These are phyloP conservation scores for Metschnikowia amazonensis DNA, from an alignment of 805 yeast species.

Conservation along the genomic window DNA sequence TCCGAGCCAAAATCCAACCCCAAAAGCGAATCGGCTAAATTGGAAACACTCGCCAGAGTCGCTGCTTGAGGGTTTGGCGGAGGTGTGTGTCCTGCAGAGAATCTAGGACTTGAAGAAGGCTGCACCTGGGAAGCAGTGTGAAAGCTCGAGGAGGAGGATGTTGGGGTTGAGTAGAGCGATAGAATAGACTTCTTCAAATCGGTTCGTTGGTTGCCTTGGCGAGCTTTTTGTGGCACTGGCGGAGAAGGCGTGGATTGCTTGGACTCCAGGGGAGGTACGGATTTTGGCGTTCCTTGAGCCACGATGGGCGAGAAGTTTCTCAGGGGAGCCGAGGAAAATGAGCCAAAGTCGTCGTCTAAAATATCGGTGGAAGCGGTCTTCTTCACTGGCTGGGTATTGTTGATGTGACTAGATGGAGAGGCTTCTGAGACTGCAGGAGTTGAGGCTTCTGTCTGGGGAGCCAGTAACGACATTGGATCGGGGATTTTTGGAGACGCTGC, in stretches of 20 bases:
- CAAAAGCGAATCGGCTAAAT: constrained; percentile 19
- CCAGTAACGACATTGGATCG: constrained; percentile 47
- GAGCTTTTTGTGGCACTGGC: constrained; percentile 12
- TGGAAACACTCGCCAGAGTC: constrained; percentile 8
- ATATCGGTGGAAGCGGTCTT: constrained; percentile 4
- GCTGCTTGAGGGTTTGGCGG: constrained; percentile 6
- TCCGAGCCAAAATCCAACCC: constrained; percentile 20
- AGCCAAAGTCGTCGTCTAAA: constrained; percentile 42
- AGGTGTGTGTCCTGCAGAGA: neutral
- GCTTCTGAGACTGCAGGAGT: constrained; percentile 1
- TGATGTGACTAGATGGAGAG: neutral
- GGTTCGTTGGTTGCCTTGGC: constrained; percentile 8
- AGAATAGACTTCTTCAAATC: constrained; percentile 90
- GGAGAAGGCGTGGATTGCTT: constrained; percentile 12
- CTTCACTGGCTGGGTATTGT: neutral
- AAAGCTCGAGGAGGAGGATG: constrained; percentile 42
- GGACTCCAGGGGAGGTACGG: constrained; percentile 8
- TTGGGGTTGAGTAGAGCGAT: constrained; percentile 69
- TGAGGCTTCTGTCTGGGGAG: constrained; percentile 2
- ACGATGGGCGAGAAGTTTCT: constrained; percentile 4
- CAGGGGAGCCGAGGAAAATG: constrained; percentile 31
- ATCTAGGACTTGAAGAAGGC: neutral
- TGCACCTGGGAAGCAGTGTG: constrained; percentile 4
- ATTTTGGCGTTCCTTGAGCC: constrained; percentile 7
- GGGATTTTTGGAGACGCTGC: constrained; percentile 52